Conservation (phyloP, 2,329 filamentous ascomycete species). For the Colletotrichum simmondsii region DNA sequence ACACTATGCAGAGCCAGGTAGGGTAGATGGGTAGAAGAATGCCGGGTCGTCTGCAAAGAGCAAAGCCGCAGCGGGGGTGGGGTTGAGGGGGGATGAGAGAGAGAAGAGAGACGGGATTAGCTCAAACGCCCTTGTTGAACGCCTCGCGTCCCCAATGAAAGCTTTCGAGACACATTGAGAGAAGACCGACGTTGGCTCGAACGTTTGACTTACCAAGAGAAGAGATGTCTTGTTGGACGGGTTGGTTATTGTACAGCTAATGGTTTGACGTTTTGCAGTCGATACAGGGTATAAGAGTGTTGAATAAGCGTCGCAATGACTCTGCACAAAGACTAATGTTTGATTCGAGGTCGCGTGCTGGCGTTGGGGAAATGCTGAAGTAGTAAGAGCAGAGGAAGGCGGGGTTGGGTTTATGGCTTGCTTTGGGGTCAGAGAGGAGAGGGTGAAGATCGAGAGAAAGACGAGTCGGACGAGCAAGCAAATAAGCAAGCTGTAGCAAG, state of each 20-base stretch:
- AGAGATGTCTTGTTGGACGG: not conserved
- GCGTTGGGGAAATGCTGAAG: not conserved
- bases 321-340: not conserved
- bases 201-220: slow-evolving; percentile 10
- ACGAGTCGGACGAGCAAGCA: not conserved
- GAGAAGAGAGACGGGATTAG: slow-evolving; percentile 1
- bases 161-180: slow-evolving; percentile 24
- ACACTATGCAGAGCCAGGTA: slow-evolving; percentile 11
- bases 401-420: slow-evolving; percentile 7
- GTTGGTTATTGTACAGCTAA: not conserved
- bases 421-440: not conserved
- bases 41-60: slow-evolving; percentile 11
- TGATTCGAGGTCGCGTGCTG: slow-evolving; percentile 2
- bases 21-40: not conserved
- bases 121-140: slow-evolving; percentile 31
- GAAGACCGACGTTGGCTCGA: not conserved
- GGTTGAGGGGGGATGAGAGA: not conserved
- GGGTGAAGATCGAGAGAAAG: not conserved
- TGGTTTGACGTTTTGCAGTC: not conserved
- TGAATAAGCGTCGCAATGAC: not conserved
- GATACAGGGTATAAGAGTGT: not conserved
- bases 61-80: slow-evolving; percentile 25
- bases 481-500: slow-evolving; percentile 11
- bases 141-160: slow-evolving; percentile 33
- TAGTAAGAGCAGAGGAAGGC: not conserved